Percentiles rank a stretch among this genome's conserved stretches.
Conservation (phyloP, 306 rosid genomes). For the Acacia melanoxylon region DNA sequence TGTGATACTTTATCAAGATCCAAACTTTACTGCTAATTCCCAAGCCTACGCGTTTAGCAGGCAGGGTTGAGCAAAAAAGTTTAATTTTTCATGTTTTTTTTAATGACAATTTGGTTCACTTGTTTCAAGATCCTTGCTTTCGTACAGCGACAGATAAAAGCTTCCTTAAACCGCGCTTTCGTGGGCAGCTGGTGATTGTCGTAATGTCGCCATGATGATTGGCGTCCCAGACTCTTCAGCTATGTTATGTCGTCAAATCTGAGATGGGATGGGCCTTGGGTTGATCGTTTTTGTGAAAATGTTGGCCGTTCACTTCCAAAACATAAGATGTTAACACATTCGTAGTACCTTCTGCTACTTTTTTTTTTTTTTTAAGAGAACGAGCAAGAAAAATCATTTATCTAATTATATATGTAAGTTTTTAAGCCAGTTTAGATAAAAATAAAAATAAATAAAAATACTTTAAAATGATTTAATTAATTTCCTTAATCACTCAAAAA, state of each 20-base stretch:
- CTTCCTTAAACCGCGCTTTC: constrained; percentile 29
- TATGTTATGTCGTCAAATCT: not conserved
- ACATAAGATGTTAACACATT: no score
- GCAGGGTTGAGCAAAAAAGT: constrained; percentile 6
- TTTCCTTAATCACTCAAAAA: no score
- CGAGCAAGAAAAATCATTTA: no score
- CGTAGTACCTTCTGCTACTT: no score
- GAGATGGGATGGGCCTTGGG: no score
- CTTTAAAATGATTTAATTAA: no score
- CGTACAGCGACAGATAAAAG: constrained; percentile 36
- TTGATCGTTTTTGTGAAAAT: no score
- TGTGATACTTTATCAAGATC: constrained; percentile 34
- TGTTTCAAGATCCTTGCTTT: not conserved
- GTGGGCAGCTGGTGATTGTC: not conserved
- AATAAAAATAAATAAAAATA: no score
- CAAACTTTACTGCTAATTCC: constrained; percentile 22
- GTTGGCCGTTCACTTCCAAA: no score
- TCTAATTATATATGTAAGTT: no score
- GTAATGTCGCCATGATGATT: not conserved
- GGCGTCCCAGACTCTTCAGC: not conserved
- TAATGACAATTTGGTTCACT: not conserved
- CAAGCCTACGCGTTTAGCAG: not conserved
- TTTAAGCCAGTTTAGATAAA: no score
- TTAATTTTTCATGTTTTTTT: not conserved
- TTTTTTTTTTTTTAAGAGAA: no score